phyloP scores from a whole-genome alignment of 345 rosid species.

The Balakata baccata region DNA sequence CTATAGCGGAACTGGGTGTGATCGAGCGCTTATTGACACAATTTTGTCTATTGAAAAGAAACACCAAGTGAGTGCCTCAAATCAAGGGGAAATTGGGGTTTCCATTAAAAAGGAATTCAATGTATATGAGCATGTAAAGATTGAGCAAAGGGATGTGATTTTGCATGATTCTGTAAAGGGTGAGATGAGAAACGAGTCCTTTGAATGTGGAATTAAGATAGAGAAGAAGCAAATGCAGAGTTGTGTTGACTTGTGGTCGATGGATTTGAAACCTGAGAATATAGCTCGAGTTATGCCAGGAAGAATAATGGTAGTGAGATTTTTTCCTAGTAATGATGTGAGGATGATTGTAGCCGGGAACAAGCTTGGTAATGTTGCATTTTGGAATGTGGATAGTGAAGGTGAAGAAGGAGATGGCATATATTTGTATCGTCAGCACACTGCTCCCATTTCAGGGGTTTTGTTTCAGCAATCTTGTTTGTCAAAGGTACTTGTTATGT shows the following conservation, averaged over 20 bases:
- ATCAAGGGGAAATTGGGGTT: neutral
- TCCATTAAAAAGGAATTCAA: slow-evolving; percentile 6
- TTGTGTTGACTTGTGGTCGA: slow-evolving; percentile 36
- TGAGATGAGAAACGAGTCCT: slow-evolving; percentile 17
- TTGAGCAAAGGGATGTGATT: neutral
- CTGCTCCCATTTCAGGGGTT: slow-evolving; percentile 58
- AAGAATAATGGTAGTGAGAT: slow-evolving; percentile 50
- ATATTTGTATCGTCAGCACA: slow-evolving; percentile 55
- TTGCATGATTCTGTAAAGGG: neutral
- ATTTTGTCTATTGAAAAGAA: slow-evolving; percentile 26
- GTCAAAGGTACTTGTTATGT: slow-evolving; percentile 60
- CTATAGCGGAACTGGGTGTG: slow-evolving; percentile 36
- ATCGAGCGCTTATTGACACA: slow-evolving; percentile 31
- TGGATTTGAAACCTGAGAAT: slow-evolving; percentile 54
- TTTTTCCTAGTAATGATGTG: slow-evolving; percentile 51
- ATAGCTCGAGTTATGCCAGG: slow-evolving; percentile 63
- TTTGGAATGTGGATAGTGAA: slow-evolving; percentile 62
- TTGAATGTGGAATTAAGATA: slow-evolving; percentile 22
- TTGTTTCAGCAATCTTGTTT: slow-evolving; percentile 49
- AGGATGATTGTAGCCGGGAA: slow-evolving; percentile 72
- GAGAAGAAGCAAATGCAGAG: slow-evolving; percentile 32
- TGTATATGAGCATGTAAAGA: neutral
- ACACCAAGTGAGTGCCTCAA: neutral
- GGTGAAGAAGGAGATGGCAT: slow-evolving; percentile 47
- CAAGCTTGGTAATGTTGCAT: slow-evolving; percentile 58